These are phyloP conservation scores for Exophiala spinifera DNA, from an alignment of 2,329 filamentous ascomycete genomes.

Conservation along the genomic window DNA sequence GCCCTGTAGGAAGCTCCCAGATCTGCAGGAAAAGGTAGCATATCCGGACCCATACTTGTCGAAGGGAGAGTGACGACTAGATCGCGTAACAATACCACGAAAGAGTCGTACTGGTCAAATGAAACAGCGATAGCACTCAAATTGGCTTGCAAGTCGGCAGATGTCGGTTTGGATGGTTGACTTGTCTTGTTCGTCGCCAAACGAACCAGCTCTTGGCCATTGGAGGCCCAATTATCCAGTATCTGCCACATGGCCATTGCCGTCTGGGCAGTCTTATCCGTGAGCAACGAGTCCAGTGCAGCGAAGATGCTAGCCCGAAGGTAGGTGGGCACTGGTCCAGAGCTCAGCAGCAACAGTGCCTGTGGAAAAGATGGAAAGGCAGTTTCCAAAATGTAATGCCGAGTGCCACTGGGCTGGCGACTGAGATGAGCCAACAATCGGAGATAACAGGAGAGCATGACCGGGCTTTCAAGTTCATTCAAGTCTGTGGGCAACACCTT, in stretches of 20 bases:
- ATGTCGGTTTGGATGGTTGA: slow-evolving; percentile 38
- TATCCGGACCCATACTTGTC: slow-evolving; percentile 52
- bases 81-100: slow-evolving; percentile 72
- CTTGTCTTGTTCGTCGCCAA: slow-evolving; percentile 7
- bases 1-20: slow-evolving; percentile 74
- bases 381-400: slow-evolving; percentile 69
- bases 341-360: slow-evolving; percentile 74
- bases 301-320: slow-evolving; percentile 81
- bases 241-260: slow-evolving; percentile 61
- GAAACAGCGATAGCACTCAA: slow-evolving; percentile 71
- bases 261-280: slow-evolving; percentile 65
- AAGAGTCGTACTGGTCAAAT: slow-evolving; percentile 82
- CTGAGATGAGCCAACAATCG: slow-evolving; percentile 81
- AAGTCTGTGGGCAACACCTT: slow-evolving; percentile 65
- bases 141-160: slow-evolving; percentile 54
- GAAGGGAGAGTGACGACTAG: slow-evolving; percentile 63
- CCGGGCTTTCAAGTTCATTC: slow-evolving; percentile 88
- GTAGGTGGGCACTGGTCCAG: slow-evolving; percentile 70
- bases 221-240: slow-evolving; percentile 28
- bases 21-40: slow-evolving; percentile 80
- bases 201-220: slow-evolving; percentile 21
- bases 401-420: slow-evolving; percentile 67
- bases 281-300: slow-evolving; percentile 71
- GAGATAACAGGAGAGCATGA: slow-evolving; percentile 94
- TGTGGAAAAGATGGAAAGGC: slow-evolving; percentile 67